These are phyloP conservation scores for Dendrocalamus latiflorus DNA, from an alignment of 202 grass and related monocot genomes.

Conservation along the genomic window DNA sequence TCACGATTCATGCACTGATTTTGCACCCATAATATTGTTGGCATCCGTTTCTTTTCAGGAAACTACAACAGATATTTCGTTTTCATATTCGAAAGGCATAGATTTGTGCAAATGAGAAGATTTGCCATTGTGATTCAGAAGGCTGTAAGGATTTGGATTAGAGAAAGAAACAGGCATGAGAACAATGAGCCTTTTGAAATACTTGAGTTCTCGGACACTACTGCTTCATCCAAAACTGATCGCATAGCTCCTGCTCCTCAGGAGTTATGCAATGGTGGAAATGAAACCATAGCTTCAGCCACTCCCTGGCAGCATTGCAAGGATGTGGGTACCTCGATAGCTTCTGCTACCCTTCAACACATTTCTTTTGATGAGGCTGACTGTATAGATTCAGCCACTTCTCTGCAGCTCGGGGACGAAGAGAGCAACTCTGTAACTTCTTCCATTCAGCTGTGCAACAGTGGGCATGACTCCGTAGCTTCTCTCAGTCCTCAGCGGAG, in stretches of 20 bases:
- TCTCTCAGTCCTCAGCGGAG: background rate
- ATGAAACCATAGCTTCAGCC: slow-evolving; percentile 2
- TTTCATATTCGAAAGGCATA: slow-evolving; percentile 51
- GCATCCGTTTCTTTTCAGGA: slow-evolving; percentile 30
- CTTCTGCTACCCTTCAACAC: background rate
- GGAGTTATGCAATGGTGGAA: no score
- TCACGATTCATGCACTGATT: background rate
- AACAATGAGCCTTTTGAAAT: slow-evolving; percentile 8
- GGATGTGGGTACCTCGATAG: background rate
- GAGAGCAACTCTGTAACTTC: background rate
- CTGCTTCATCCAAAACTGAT: slow-evolving; percentile 4
- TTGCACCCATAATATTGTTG: background rate
- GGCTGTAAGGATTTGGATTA: slow-evolving; percentile 47
- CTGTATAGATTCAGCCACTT: background rate
- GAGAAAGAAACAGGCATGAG: slow-evolving; percentile 13
- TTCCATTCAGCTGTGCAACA: background rate
- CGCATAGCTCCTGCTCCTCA: no score
- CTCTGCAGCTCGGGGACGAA: background rate
- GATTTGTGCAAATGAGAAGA: slow-evolving; percentile 53
- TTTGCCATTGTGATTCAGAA: slow-evolving; percentile 42
- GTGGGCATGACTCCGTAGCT: background rate
- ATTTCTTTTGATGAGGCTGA: slow-evolving; percentile 1
- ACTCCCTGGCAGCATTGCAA: background rate
- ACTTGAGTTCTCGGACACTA: background rate
- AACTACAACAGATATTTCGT: slow-evolving; percentile 25